Base-by-base conservation (phyloP, 129 eudicot species). In the Oenanthe sinensis region DNA sequence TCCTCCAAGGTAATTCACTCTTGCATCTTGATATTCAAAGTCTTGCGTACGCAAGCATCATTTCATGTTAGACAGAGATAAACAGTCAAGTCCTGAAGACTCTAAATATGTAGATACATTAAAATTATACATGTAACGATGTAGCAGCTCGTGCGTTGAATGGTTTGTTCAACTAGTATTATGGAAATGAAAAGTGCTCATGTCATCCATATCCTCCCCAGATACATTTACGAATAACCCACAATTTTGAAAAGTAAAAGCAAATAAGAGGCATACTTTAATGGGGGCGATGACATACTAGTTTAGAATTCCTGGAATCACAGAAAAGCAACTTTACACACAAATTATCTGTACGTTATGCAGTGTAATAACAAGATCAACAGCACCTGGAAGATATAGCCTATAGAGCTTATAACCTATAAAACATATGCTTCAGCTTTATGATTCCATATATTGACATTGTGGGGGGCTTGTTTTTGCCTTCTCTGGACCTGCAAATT, bases 381-480 rank as follows among this genome's bases (percentile, higher is more conserved):
- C 76, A 68, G 19, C 79, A n/a, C 78, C 15, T 17, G 20, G 48
- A 63, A 77, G 46, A 62, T 84, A 79, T 63, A 78, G 30, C 47
- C 8, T 26, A 28, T 77, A 11, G 70, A 75, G 75, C 71, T 77
- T 8, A 6, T 73, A 70, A 73, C 75, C 76, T 78, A 65, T 72
- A 54, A 46, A 79, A 28, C 48, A 71, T 54, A 75, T 19, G 62
- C 68, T 76, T 55, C 28, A 2, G 40, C 3, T 45, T 82, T 80
- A 86, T 42, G 86, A 75, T 85, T 86, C 93, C 86, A 89, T 95
- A 85, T 77, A 87, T 69, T 95, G 98, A 36, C 86, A 79, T 62
- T 93, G 44, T 44, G 97, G 98, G n/a, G 98, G 94, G 85, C 79
- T 91, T 65, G 86, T 91, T 79, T 82, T 87, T 12, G 97, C 90